Evolutionary conservation across 2,329 filamentous ascomycete species (phyloP), one percentile per base, ranked within the genome.

Genomic region (Clonostachys chloroleuca): DNA sequence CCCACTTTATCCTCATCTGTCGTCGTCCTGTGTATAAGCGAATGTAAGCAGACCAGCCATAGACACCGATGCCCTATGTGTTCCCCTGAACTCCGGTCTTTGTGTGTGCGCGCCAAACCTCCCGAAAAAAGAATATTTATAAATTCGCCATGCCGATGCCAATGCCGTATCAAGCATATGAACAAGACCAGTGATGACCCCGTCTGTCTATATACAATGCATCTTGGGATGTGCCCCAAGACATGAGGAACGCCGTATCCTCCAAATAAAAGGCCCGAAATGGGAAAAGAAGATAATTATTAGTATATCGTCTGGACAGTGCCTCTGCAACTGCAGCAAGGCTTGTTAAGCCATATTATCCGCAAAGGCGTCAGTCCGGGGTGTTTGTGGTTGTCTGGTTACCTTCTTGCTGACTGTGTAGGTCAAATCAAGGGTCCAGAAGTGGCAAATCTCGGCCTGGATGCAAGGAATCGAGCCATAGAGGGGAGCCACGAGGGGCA

Each of bases 401-500:
- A 81, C 77, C 60, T 89, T 89, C 64, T 83, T 81, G 68, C 83
- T 87, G 57, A 89, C 85, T 0, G 81, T 78, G 64, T 89, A 89
- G 12, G 85, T 81, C 54, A 89, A 61, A 47, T 86, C 74, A 34
- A 84, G 69, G 1, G 82, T 87, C 77, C 83, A 89, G 58, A 89
- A 81, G 60, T 89, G 86, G 58, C 75, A 80, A 47, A 88, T 64
- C 52, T 86, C 79, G 3, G 86, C 86, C 52, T 88, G 83, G 5
- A 83, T 72, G 40, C 81, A 80, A 1, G 86, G 86, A 16, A 88
- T 77, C 1, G 83, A 77, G 16, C 85, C 85, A 55, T 83, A 89
- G 4, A 88, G 54, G 2, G 84, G 83, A 6, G 84, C 85, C 10
- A 86, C 82, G 10, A 88, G 60, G 0, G 85, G 85, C 20, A 87